Percentiles rank a stretch among this genome's conserved stretches.
Evolutionary conservation across 768 basidiomycete species (phyloP).

Genomic region (Jaapia argillacea): DNA sequence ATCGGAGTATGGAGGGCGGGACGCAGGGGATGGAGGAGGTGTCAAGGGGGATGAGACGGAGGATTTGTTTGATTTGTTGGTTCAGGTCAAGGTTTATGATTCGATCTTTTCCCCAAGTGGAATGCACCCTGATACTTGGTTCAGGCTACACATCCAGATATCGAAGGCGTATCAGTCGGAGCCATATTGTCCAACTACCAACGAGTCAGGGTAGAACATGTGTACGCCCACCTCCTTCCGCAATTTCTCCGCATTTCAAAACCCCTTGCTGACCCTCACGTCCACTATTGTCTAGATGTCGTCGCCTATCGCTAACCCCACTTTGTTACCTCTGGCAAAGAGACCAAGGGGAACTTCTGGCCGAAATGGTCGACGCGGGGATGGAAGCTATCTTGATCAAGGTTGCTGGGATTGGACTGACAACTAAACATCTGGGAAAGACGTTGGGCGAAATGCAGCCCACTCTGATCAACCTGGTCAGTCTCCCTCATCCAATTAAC

Average conservation of each 20-base stretch:
- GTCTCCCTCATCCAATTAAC: slow-evolving; percentile 10
- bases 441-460: slow-evolving; percentile 65
- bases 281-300: slow-evolving; percentile 52
- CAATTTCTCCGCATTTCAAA: not conserved
- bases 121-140: slow-evolving; percentile 3
- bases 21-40: slow-evolving; percentile 33
- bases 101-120: not conserved
- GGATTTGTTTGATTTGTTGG: slow-evolving; percentile 71
- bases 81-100: slow-evolving; percentile 59
- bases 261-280: slow-evolving; percentile 1
- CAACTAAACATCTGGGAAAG: slow-evolving; percentile 67
- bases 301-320: slow-evolving; percentile 67
- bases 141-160: slow-evolving; percentile 68
- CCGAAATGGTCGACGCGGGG: slow-evolving; percentile 76
- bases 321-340: slow-evolving; percentile 93
- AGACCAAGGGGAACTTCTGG: slow-evolving; percentile 74
- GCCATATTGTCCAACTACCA: slow-evolving; percentile 98
- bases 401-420: slow-evolving; percentile 89
- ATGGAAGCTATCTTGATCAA: slow-evolving; percentile 87
- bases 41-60: slow-evolving; percentile 90
- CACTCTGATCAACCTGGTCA: slow-evolving; percentile 62
- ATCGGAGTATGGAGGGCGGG: slow-evolving; percentile 75
- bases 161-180: slow-evolving; percentile 85
- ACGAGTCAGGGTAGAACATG: slow-evolving; percentile 93
- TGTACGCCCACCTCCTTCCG: slow-evolving; percentile 43